Evolutionary conservation across 176 grass and related monocot genomes (phyloP).

Genomic region (Themeda triandra): DNA sequence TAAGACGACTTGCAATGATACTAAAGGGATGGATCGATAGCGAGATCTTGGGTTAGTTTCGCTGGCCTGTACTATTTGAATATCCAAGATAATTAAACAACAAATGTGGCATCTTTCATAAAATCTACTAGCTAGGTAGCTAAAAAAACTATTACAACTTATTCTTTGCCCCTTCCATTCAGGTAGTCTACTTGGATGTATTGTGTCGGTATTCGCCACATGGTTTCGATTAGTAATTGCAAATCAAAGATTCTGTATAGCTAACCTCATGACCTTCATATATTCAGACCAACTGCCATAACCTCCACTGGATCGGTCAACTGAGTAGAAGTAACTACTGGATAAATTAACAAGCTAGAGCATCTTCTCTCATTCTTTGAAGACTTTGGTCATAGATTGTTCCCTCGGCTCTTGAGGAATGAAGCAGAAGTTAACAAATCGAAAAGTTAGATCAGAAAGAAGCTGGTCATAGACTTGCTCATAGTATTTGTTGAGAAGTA

Average conservation of each 20-base stretch:
- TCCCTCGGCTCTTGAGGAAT: constrained; percentile 26
- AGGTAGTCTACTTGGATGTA: constrained; percentile 39
- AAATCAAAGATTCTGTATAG: constrained; percentile 43
- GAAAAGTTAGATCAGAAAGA: neutral
- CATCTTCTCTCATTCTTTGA: constrained; percentile 34
- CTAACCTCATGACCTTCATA: constrained; percentile 25
- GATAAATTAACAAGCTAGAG: constrained; percentile 33
- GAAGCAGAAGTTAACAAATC: neutral
- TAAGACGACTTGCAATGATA: constrained; percentile 18
- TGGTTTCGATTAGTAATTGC: constrained; percentile 12
- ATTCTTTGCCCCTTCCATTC: constrained; percentile 7
- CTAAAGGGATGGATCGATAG: neutral
- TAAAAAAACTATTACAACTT: neutral
- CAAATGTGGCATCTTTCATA: constrained; percentile 3
- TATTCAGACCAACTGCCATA: constrained; percentile 41
- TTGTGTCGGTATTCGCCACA: constrained; percentile 37
- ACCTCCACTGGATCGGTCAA: constrained; percentile 14
- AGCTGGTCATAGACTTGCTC: constrained; percentile 2
- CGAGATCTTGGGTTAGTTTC: constrained; percentile 20
- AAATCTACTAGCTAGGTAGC: constrained; percentile 18
- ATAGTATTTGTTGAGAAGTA: constrained; percentile 56
- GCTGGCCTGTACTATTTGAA: neutral
- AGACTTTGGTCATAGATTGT: constrained; percentile 20
- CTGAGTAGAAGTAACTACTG: constrained; percentile 19
- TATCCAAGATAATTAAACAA: neutral